These are phyloP conservation scores for Cenococcum geophilum DNA, from an alignment of 495 filamentous ascomycete species.

Conservation along the genomic window DNA sequence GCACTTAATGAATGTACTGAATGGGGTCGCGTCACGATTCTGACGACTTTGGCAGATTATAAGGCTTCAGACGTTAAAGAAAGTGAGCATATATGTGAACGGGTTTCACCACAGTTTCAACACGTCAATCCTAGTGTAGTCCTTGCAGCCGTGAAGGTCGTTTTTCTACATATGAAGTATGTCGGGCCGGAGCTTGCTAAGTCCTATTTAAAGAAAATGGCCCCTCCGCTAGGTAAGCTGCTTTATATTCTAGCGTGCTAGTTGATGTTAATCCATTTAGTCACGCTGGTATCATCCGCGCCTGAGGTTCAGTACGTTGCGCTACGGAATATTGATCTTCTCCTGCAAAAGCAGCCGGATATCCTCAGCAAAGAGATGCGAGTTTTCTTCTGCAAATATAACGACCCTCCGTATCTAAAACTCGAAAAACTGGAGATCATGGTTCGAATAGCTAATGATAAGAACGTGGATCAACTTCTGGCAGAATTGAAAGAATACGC, in stretches of 20 bases:
- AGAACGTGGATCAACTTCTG: slow-evolving; percentile 90
- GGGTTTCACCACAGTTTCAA: slow-evolving; percentile 94
- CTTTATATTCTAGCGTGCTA: not conserved
- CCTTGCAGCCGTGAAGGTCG: slow-evolving; percentile 91
- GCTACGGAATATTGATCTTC: slow-evolving; percentile 87
- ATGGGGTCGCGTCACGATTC: slow-evolving; percentile 95
- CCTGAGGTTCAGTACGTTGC: slow-evolving; percentile 98
- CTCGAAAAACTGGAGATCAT: slow-evolving; percentile 97
- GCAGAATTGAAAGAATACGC: slow-evolving; percentile 96
- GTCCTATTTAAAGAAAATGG: slow-evolving; percentile 96
- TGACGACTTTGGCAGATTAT: slow-evolving; percentile 85
- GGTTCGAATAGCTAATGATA: slow-evolving; percentile 97
- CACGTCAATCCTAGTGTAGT: slow-evolving; percentile 98
- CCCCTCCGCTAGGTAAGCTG: slow-evolving; percentile 75
- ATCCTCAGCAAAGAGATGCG: slow-evolving; percentile 95
- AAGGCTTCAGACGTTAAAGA: slow-evolving; percentile 82
- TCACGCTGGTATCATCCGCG: slow-evolving; percentile 90
- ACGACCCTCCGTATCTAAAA: slow-evolving; percentile 96
- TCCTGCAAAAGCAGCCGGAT: slow-evolving; percentile 91
- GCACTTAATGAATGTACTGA: slow-evolving; percentile 97
- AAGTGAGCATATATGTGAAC: slow-evolving; percentile 96
- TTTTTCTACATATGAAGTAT: slow-evolving; percentile 92
- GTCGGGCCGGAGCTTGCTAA: slow-evolving; percentile 69
- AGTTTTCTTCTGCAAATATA: slow-evolving; percentile 99
- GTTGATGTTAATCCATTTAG: slow-evolving; percentile 42